These are phyloP conservation scores for Boletus barrowsii DNA, from an alignment of 768 basidiomycete species.

Conservation along the genomic window DNA sequence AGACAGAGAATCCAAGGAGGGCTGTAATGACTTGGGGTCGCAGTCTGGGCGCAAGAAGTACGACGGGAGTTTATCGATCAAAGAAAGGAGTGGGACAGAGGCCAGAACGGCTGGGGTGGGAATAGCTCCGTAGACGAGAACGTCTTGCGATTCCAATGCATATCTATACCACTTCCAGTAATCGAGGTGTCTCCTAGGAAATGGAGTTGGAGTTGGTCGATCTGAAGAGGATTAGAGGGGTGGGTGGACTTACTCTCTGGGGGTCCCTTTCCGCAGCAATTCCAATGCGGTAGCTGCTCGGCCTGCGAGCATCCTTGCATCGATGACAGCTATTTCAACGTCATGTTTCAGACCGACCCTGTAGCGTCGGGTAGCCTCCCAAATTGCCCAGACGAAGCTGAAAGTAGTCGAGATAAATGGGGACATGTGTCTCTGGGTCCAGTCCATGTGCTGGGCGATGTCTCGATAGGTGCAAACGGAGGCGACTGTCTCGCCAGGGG, in stretches of 20 bases:
- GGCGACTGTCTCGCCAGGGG: constrained; percentile 30
- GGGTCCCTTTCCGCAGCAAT: constrained; percentile 49
- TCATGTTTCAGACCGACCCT: constrained; percentile 70
- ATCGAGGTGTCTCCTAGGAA: constrained; percentile 51
- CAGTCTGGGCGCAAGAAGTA: constrained; percentile 52
- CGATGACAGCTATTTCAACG: constrained; percentile 76
- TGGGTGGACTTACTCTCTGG: constrained; percentile 50
- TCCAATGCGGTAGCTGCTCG: constrained; percentile 65
- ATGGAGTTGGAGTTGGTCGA: not conserved
- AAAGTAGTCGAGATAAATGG: constrained; percentile 74
- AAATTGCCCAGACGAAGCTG: constrained; percentile 78
- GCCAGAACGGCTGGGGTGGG: constrained; percentile 63
- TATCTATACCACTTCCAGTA: constrained; percentile 78
- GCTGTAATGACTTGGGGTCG: constrained; percentile 27
- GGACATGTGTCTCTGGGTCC: constrained; percentile 70
- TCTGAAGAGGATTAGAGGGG: not conserved
- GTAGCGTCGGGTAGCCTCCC: constrained; percentile 79
- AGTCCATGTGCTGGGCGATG: constrained; percentile 69
- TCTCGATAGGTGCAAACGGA: constrained; percentile 51
- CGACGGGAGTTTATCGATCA: constrained; percentile 67
- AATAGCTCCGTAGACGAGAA: constrained; percentile 67
- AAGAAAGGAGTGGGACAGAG: constrained; percentile 62
- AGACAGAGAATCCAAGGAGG: constrained; percentile 37
- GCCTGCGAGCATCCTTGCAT: constrained; percentile 55
- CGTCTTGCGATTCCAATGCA: constrained; percentile 72